Conservation (phyloP, 495 filamentous ascomycete genomes). For the Jackrogersella multiformis region DNA sequence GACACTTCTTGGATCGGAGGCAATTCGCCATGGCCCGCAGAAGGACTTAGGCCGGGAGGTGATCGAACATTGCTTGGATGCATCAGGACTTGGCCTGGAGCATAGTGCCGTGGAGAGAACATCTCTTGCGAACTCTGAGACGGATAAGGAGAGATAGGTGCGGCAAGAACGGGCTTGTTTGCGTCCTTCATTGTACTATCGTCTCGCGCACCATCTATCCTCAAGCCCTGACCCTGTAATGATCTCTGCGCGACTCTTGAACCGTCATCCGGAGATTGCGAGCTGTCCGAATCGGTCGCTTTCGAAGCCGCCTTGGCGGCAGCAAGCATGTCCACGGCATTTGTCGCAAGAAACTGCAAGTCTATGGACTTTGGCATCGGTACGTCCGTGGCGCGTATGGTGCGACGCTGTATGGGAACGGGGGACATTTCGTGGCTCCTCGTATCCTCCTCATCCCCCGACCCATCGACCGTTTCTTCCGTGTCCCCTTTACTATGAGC, state of each 20-base stretch:
- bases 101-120: constrained; percentile 34
- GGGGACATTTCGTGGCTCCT: constrained; percentile 46
- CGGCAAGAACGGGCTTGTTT: constrained; percentile 42
- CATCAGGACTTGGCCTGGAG: constrained; percentile 44
- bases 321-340: constrained; percentile 46
- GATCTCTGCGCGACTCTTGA: constrained; percentile 33
- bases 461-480: constrained; percentile 40
- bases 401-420: constrained; percentile 28
- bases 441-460: constrained; percentile 43
- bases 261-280: constrained; percentile 32
- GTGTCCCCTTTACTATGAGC: constrained; percentile 37
- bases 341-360: constrained; percentile 54
- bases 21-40: constrained; percentile 51
- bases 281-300: constrained; percentile 37
- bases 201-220: constrained; percentile 26
- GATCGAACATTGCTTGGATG: constrained; percentile 45
- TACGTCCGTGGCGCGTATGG: constrained; percentile 25
- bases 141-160: constrained; percentile 43
- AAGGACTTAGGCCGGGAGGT: constrained; percentile 44
- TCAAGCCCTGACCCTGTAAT: constrained; percentile 16
- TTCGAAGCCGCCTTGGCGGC: constrained; percentile 43
- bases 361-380: constrained; percentile 38
- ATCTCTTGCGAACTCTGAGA: constrained; percentile 40
- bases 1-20: constrained; percentile 61
- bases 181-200: constrained; percentile 32